A percentile compares a stretch with the other conserved stretches of the same genome.
Conservation (phyloP, 805 yeast species). For the Teunomyces barrocoloradensis region DNA sequence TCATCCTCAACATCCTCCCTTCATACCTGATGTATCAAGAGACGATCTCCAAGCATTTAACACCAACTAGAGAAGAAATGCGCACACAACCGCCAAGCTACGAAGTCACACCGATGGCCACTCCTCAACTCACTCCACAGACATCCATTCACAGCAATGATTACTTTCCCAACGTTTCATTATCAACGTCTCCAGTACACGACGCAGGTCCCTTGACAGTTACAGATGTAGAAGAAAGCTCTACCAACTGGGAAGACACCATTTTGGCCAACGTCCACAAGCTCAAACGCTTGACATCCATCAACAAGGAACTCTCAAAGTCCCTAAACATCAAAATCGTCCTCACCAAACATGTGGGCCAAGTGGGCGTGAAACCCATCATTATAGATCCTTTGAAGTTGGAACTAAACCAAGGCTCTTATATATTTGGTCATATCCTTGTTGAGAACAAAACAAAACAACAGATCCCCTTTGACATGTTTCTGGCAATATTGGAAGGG, state of each 20-base stretch:
- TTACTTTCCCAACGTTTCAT: constrained; percentile 17
- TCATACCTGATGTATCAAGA: constrained; percentile 41
- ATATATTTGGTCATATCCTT: constrained; percentile 33
- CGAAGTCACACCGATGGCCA: constrained; percentile 25
- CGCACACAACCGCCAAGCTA: constrained; percentile 34
- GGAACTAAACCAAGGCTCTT: constrained; percentile 37
- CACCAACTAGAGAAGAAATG: constrained; percentile 28
- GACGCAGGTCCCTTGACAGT: constrained; percentile 6
- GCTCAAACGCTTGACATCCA: constrained; percentile 28
- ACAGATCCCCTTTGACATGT: constrained; percentile 38
- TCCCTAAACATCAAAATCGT: constrained; percentile 26
- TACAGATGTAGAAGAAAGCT: constrained; percentile 13
- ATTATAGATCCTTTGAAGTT: constrained; percentile 29
- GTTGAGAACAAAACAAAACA: constrained; percentile 26
- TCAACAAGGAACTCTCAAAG: constrained; percentile 26
- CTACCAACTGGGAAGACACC: constrained; percentile 31
- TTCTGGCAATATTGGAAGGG: constrained; percentile 39
- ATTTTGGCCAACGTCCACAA: constrained; percentile 35
- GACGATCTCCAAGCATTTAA: constrained; percentile 34
- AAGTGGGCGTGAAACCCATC: constrained; percentile 29
- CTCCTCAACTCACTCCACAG: constrained; percentile 3
- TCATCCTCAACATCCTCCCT: constrained; percentile 35
- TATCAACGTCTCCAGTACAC: constrained; percentile 14
- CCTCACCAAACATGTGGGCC: constrained; percentile 35
- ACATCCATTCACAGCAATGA: constrained; percentile 12